phyloP scores from a whole-genome alignment of 2,329 filamentous ascomycete genomes.

The Acarospora socialis region DNA sequence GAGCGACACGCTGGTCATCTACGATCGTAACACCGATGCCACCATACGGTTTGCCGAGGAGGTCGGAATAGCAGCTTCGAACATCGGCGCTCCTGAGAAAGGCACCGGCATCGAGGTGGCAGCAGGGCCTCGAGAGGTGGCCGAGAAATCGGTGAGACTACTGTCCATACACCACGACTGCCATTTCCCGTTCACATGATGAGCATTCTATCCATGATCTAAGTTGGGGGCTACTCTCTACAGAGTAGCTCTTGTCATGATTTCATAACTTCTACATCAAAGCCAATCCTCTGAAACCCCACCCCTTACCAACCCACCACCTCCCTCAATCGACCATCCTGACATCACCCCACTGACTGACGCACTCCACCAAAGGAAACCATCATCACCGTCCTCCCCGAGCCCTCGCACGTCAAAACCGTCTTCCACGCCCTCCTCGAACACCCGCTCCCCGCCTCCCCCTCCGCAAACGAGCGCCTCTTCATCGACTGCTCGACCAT shows the following conservation, averaged over 20 bases:
- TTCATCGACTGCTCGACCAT: constrained; percentile 98
- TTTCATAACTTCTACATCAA: constrained; percentile 42
- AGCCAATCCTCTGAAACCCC: constrained; percentile 60
- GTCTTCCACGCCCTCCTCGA: constrained; percentile 68
- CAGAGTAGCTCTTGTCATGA: constrained; percentile 41
- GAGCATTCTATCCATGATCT: constrained; percentile 53
- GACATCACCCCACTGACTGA: constrained; percentile 1
- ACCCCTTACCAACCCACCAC: constrained; percentile 5
- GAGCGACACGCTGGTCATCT: constrained; percentile 47
- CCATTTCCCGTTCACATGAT: constrained; percentile 28
- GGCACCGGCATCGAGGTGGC: constrained; percentile 41
- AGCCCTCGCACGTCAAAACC: constrained; percentile 71
- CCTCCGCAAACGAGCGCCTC: constrained; percentile 46
- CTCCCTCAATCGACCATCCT: constrained; percentile 1
- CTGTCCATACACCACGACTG: background rate
- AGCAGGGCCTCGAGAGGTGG: constrained; percentile 44
- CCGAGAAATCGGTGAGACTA: constrained; percentile 49
- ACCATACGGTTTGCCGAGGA: constrained; percentile 45
- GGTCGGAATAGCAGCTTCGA: constrained; percentile 21
- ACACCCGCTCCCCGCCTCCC: constrained; percentile 36
- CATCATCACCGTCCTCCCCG: constrained; percentile 77
- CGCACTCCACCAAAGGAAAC: constrained; percentile 50
- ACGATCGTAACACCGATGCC: constrained; percentile 48
- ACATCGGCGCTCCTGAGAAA: constrained; percentile 17
- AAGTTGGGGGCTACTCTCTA: constrained; percentile 51